phyloP scores from a whole-genome alignment of 257 asterid species.

The Fraxinus anomala region DNA sequence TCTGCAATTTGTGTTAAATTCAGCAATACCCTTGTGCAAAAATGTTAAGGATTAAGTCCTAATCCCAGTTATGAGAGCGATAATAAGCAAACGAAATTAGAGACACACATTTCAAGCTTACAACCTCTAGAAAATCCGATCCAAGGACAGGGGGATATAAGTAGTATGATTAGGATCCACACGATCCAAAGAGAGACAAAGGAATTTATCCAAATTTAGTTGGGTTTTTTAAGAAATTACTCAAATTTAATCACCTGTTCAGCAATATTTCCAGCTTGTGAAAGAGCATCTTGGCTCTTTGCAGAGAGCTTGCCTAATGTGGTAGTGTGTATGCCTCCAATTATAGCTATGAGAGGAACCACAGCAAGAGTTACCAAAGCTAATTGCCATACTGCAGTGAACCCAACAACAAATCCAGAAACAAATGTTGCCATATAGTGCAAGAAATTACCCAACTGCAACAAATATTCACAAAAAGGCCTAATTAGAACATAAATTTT shows the following conservation, averaged over 20 bases:
- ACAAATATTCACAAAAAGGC: neutral
- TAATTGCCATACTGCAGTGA: constrained; percentile 89
- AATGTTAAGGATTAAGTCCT: neutral
- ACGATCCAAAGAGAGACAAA: neutral
- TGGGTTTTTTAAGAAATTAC: neutral
- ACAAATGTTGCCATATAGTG: constrained; percentile 94
- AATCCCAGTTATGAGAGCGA: neutral
- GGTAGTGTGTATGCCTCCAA: constrained; percentile 71
- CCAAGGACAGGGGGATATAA: too few relatives aligned
- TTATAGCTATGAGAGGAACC: constrained; percentile 84
- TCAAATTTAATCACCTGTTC: constrained; percentile 61
- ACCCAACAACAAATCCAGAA: constrained; percentile 90
- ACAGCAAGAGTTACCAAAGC: constrained; percentile 85
- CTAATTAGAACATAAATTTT: constrained; percentile 10
- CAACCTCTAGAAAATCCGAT: too few relatives aligned
- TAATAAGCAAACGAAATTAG: neutral
- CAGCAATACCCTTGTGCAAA: constrained; percentile 12
- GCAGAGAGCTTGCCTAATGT: constrained; percentile 70
- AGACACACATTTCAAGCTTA: too few relatives aligned
- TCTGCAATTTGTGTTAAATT: constrained; percentile 47
- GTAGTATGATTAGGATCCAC: too few relatives aligned
- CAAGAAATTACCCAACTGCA: constrained; percentile 92
- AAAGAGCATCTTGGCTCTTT: constrained; percentile 78
- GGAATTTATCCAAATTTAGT: neutral
- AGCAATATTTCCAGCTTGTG: constrained; percentile 83